These are phyloP conservation scores for Aspergillus hortae DNA, from an alignment of 2,329 filamentous ascomycete species.

Conservation along the genomic window DNA sequence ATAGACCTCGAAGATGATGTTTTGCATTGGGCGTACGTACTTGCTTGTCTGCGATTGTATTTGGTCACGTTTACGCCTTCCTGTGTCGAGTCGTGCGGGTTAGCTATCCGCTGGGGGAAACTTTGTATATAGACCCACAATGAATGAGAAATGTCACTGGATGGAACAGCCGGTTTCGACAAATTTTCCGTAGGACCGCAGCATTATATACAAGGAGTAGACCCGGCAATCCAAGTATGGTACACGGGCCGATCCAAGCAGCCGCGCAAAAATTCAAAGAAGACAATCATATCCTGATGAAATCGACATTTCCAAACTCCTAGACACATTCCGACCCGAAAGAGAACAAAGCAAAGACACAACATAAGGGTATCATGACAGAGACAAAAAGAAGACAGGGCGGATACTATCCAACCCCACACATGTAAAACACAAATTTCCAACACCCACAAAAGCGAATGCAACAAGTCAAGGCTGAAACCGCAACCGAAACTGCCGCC, in stretches of 20 bases:
- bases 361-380: constrained; percentile 29
- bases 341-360: constrained; percentile 7
- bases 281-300: no score
- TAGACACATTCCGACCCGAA: background rate
- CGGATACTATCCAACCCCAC: background rate
- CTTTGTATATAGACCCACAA: background rate
- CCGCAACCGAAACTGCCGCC: constrained; percentile 38
- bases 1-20: constrained; percentile 15
- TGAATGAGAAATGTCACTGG: no score
- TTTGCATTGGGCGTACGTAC: constrained; percentile 17
- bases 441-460: background rate
- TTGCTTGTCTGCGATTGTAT: constrained; percentile 2
- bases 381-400: background rate
- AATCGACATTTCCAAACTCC: no score
- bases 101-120: background rate
- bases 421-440: background rate
- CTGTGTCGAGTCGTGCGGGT: background rate
- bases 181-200: no score
- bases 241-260: no score
- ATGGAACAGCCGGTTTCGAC: no score
- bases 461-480: constrained; percentile 42
- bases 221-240: no score
- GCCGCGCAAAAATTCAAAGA: no score
- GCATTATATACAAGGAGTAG: no score
- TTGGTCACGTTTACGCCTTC: background rate